phyloP scores from a whole-genome alignment of 1,284 basidiomycete genomes.

The Rhodotorula sp. region DNA sequence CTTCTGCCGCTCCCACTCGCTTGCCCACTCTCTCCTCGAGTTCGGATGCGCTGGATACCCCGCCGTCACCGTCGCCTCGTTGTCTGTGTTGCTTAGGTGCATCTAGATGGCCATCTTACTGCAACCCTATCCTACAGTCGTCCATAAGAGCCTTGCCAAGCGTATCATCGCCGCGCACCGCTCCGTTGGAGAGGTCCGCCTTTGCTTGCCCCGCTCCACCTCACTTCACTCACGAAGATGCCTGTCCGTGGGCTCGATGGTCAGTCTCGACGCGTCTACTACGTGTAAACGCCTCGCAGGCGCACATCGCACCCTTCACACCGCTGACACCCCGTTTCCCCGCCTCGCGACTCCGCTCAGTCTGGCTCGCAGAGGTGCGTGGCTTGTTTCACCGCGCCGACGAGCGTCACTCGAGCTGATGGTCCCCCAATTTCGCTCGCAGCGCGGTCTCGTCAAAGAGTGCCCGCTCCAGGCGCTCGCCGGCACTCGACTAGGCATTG shows the following conservation, averaged over 20 bases:
- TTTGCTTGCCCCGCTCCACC: not conserved
- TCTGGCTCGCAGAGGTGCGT: conserved; percentile 36
- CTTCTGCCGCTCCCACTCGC: too few relatives aligned
- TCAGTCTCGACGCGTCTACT: conserved; percentile 2
- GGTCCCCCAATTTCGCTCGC: not conserved
- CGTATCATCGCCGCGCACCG: not conserved
- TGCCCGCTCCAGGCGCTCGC: conserved; percentile 78
- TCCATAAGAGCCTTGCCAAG: not conserved
- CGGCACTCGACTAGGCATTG: conserved; percentile 93
- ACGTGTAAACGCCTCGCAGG: not conserved
- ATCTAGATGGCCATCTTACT: too few relatives aligned
- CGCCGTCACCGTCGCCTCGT: too few relatives aligned
- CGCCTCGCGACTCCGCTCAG: conserved; percentile 3
- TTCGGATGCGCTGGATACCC: not conserved
- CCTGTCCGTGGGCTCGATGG: conserved; percentile 30
- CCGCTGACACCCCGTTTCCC: not conserved
- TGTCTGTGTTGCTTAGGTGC: too few relatives aligned
- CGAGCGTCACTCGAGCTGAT: not conserved
- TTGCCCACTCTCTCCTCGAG: too few relatives aligned
- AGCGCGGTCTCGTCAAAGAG: conserved; percentile 82
- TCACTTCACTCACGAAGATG: conserved; percentile 7
- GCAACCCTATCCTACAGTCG: not conserved
- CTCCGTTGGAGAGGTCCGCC: not conserved
- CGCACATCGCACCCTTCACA: not conserved
- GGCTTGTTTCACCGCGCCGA: not conserved